Evolutionary conservation across 495 filamentous ascomycete genomes (phyloP).

Genomic region (Jackrogersella minutella): DNA sequence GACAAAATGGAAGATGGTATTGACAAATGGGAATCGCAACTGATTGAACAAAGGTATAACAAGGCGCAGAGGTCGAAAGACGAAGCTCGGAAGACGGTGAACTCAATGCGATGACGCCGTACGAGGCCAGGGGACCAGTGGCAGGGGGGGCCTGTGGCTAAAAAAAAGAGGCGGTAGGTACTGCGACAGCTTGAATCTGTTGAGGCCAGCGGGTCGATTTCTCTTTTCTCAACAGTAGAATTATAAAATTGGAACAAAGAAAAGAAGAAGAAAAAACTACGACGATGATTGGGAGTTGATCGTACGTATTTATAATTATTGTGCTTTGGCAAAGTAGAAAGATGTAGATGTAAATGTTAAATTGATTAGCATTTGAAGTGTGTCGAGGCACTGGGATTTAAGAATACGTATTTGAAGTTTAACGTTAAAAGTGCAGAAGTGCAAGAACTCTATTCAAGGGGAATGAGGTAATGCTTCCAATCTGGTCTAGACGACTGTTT

Average conservation of each 20-base stretch:
- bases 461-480: slow-evolving; percentile 33
- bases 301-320: slow-evolving; percentile 14
- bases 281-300: neutral
- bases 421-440: neutral
- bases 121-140: slow-evolving; percentile 6
- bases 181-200: slow-evolving; percentile 18
- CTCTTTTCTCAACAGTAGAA: neutral
- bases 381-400: no score
- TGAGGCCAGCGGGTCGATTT: slow-evolving; percentile 16
- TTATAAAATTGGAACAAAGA: slow-evolving; percentile 12
- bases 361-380: no score
- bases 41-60: slow-evolving; percentile 10
- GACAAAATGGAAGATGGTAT: neutral
- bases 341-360: no score
- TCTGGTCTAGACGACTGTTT: slow-evolving; percentile 18
- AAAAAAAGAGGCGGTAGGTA: slow-evolving; percentile 5
- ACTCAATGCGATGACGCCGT: slow-evolving; percentile 31
- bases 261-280: no score
- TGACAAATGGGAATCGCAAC: slow-evolving; percentile 6
- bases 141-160: slow-evolving; percentile 20
- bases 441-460: slow-evolving; percentile 26
- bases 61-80: slow-evolving; percentile 16
- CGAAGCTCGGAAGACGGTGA: slow-evolving; percentile 29
- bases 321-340: neutral
- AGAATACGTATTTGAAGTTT: no score